phyloP scores from a whole-genome alignment of 164 flowering plant genomes.

The Litsea cubeba region DNA sequence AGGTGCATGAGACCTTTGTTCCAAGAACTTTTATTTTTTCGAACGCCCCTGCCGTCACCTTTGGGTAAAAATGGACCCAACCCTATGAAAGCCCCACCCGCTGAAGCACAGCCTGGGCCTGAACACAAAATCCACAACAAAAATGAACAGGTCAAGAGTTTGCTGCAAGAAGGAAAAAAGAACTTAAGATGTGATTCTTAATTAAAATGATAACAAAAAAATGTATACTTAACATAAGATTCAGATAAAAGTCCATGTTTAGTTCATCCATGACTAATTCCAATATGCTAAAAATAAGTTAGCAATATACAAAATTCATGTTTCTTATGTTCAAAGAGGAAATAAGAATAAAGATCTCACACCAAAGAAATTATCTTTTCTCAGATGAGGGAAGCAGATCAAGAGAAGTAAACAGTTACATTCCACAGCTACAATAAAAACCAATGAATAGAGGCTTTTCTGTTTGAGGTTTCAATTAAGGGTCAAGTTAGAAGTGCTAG shows the following conservation, averaged over 20 bases:
- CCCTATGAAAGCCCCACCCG: slow-evolving; percentile 96
- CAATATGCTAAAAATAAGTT: not conserved
- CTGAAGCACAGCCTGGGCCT: slow-evolving; percentile 97
- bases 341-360: not conserved
- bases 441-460: too few species aligned
- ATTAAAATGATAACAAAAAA: not conserved
- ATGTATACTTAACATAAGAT: not conserved
- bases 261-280: not conserved
- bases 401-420: too few species aligned
- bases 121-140: slow-evolving; percentile 12
- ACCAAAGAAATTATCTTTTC: too few species aligned
- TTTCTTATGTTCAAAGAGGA: not conserved
- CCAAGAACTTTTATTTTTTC: slow-evolving; percentile 75
- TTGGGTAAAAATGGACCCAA: slow-evolving; percentile 89
- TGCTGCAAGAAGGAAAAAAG: not conserved
- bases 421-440: too few species aligned
- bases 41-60: slow-evolving; percentile 83
- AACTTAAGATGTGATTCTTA: too few species aligned
- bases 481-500: too few species aligned
- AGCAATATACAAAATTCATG: not conserved
- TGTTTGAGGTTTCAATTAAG: too few species aligned
- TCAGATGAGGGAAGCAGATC: too few species aligned
- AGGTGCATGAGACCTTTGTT: slow-evolving; percentile 54
- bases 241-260: too few species aligned
- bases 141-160: not conserved